Base-by-base conservation (phyloP, 2,329 filamentous ascomycete species). In the Colletotrichum higginsianum region DNA sequence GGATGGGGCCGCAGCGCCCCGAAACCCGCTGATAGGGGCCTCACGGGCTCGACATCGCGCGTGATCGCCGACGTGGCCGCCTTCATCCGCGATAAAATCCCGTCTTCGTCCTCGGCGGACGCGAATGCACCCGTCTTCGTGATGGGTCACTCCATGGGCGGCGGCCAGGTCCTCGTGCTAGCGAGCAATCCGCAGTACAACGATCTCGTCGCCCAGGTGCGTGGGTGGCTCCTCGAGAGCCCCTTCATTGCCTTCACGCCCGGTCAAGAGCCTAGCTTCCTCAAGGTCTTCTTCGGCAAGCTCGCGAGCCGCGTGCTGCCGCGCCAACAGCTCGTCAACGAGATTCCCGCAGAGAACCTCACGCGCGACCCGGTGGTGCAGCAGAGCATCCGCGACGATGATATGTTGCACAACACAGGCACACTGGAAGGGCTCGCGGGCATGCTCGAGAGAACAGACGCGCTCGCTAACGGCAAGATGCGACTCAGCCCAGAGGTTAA, bases 131-230 rank as follows among this genome's bases (percentile, higher is more conserved):
- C 94, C 0, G 79, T 97, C 18, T 98, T 98, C 82, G 87, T 98
- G 23, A 90, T 96, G 85, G 95, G 95, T 64, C 94, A 98, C 82
- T 95, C 92, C 26, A 98, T 98, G 94, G 95, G 95, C 75, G 95
- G 95, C 71, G 94, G 91, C 30, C 88, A 97, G 81, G 88, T 91
- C 7, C 84, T 97, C 11, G 90, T 89, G 53, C 80, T 92, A 26
- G 87, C 87, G 30, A 86, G 84, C 66, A 84, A 87, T 65, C 80
- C 85, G 0, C 72, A 80, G 66, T 87, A 90, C 78, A 82, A 83
- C 53, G 86, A 89, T 18, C 79, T 94, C 15, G 86, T 90, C 52
- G 80, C 83, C 46, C 84, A 87, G 69, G 87, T 97, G 58, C 86
- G 91, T 56, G 95, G 95, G 26, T 94, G 92, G 85, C 78, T 97